Evolutionary conservation across 2,329 filamentous ascomycete species (phyloP).

Genomic region (Penicillium expansum): DNA sequence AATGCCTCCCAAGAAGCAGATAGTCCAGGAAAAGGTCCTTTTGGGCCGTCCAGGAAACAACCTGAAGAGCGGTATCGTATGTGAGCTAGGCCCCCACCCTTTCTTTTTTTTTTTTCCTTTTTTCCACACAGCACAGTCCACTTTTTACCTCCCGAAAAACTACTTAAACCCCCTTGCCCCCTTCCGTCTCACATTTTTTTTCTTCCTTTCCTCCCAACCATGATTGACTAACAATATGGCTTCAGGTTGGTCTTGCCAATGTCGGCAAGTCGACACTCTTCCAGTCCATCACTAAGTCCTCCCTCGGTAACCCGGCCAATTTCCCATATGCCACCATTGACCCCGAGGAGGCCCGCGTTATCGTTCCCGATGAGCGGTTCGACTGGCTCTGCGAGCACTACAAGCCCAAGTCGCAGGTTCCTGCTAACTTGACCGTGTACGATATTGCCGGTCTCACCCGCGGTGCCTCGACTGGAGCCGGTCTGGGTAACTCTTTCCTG

Average conservation of each 20-base stretch:
- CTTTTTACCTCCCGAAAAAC: constrained; percentile 26
- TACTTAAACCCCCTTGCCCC: constrained; percentile 24
- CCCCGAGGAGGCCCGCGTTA: constrained; percentile 94
- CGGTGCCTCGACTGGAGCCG: constrained; percentile 93
- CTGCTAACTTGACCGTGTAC: constrained; percentile 95
- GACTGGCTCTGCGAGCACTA: constrained; percentile 96
- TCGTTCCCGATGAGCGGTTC: constrained; percentile 93
- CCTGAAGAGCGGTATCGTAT: constrained; percentile 96
- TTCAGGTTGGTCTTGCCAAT: constrained; percentile 93
- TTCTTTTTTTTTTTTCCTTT: constrained; percentile 30
- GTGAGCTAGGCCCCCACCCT: constrained; percentile 57
- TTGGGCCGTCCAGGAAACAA: constrained; percentile 96
- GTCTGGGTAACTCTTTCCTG: constrained; percentile 96
- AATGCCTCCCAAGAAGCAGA: constrained; percentile 95
- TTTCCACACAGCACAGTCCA: constrained; percentile 28
- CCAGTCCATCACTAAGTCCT: constrained; percentile 98
- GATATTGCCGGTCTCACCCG: constrained; percentile 96
- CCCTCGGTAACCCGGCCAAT: constrained; percentile 97
- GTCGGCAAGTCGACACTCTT: constrained; percentile 99
- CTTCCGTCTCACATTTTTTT: constrained; percentile 13
- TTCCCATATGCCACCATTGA: constrained; percentile 99
- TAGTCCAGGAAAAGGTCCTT: constrained; percentile 89
- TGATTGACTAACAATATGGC: constrained; percentile 18
- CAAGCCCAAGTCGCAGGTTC: constrained; percentile 95
- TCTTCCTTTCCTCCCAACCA: constrained; percentile 17